Base-by-base conservation (phyloP, 75 land plant genomes). In the Picea glauca region DNA sequence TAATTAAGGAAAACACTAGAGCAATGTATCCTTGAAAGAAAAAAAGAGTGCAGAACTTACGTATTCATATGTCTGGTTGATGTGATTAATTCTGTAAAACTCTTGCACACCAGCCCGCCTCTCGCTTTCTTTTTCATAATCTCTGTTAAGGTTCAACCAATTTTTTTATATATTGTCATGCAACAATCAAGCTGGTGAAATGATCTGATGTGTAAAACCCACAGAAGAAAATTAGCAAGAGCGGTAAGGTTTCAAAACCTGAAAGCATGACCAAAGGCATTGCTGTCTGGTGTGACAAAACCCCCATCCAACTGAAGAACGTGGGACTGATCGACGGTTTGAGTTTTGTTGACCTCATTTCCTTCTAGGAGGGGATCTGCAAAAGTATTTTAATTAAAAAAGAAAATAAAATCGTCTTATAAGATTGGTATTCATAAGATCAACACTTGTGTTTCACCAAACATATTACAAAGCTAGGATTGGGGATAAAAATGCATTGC, bases 181-280 rank as follows among this genome's bases (percentile, higher is more conserved):
- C 33, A 9, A 3, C 6, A 31, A 13, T 31, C 30, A 2, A 26
- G 6, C 13, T 11, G 6, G n/a, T 21, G 5, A 40, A 31, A 20
- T 32, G n/a, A 17, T 14, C 14, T 23, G 12, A 30, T 78, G 57
- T 14, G 20, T 23, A 72, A 35, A 57, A 78, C 14, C 57, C 17
- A 77, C 15, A 38, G n/a, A 15, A 77, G 35, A 66, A 18, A 58
- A 33, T 12, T 8, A 1, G 17, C 20, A 58, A 60, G 26, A 12
- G 38, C 6, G 57, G 21, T 3, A 38, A 23, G 46, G 31, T 58
- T 7, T 38, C 40, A 38, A 14, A 61, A 92, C 94, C 94, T 82
- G 85, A 92, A 92, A 2, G 83, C 84, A 21, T 86, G 77, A n/a
- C 94, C 92, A 76, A 88, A 92, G 3, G 92, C 77, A 77, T 92